Evolutionary conservation across 768 basidiomycete genomes (phyloP), one percentile per base, ranked within the genome.

Genomic region (Boletus fagicola): DNA sequence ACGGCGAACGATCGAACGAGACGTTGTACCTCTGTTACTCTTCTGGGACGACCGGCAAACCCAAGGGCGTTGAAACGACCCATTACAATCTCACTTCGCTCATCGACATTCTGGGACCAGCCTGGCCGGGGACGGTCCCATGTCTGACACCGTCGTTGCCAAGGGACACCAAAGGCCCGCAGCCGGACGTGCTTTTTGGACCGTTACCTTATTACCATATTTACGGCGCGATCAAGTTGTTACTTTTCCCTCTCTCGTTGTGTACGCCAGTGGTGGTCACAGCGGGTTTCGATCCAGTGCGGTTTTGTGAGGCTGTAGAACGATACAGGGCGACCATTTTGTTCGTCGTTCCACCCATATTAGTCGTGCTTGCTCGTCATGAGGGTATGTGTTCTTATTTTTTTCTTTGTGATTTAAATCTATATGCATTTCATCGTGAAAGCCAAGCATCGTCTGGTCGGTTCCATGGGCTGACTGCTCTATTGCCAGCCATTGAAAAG

Each of bases 321-420:
- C 79, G 76, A 50, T 90, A 90, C 75, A 81, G 75, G 50, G 79
- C 85, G 28, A 86, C 87, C 0, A 57, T 75, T 1, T 57, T 81
- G 0, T 72, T 88, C 0, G 75, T 92, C 48, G 92, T 92, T 1
- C 94, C 94, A 1, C 93, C 94, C 0, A 84, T 97, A n/a, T 73
- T 94, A 13, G 84, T 96, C 15, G 79, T 84, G 1, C 77, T 97
- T 42, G 75, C 85, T 3, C 82, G 87, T 58, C 86, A 90, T 62
- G 82, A 84, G 12, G 85, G 84, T 83, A 72, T 33, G 83, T 69
- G 51, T 26, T n/a, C 38, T 18, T 28, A 5, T 28, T 28, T 28
- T 6, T 4, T 26, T 51, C 5, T n/a, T 56, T 24, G 35, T 13
- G 10, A 7, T 26, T 26, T 13, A 4, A 8, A 1, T 35, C 13